Conservation (phyloP, 495 filamentous ascomycete genomes). For the Lophiotrema nucula region DNA sequence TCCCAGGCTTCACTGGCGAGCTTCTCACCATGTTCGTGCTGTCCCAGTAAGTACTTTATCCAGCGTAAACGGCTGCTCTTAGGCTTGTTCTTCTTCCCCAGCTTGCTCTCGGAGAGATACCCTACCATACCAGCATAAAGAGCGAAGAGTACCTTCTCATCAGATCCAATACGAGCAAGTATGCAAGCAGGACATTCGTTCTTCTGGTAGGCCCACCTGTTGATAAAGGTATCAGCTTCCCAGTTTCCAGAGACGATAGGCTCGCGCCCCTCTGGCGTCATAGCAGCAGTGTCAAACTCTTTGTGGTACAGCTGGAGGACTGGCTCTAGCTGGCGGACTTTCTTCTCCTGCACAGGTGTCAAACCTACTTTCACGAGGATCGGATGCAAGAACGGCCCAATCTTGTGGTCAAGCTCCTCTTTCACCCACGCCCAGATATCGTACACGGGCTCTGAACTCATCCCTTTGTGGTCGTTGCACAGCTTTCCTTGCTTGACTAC, state of each 20-base stretch:
- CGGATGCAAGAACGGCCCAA: slow-evolving; percentile 13
- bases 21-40: neutral
- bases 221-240: neutral
- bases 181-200: slow-evolving; percentile 23
- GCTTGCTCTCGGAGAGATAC: neutral
- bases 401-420: slow-evolving; percentile 7
- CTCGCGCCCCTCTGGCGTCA: slow-evolving; percentile 1
- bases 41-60: slow-evolving; percentile 16
- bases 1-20: slow-evolving; percentile 18
- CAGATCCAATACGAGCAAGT: slow-evolving; percentile 15
- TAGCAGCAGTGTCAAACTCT: neutral
- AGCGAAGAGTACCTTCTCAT: slow-evolving; percentile 11
- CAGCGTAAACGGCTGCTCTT: slow-evolving; percentile 1
- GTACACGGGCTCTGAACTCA: neutral
- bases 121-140: slow-evolving; percentile 17
- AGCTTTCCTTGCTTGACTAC: neutral
- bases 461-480: slow-evolving; percentile 10
- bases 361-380: slow-evolving; percentile 10
- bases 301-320: slow-evolving; percentile 14
- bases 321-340: slow-evolving; percentile 15
- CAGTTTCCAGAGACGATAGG: neutral
- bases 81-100: neutral
- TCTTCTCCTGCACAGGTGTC: neutral
- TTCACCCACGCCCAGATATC: slow-evolving; percentile 11
- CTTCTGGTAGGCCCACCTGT: slow-evolving; percentile 14